A percentile compares a stretch with the other conserved stretches of the same genome.
These are phyloP conservation scores for Paxillus involutus DNA, from an alignment of 768 basidiomycete genomes.

Conservation along the genomic window DNA sequence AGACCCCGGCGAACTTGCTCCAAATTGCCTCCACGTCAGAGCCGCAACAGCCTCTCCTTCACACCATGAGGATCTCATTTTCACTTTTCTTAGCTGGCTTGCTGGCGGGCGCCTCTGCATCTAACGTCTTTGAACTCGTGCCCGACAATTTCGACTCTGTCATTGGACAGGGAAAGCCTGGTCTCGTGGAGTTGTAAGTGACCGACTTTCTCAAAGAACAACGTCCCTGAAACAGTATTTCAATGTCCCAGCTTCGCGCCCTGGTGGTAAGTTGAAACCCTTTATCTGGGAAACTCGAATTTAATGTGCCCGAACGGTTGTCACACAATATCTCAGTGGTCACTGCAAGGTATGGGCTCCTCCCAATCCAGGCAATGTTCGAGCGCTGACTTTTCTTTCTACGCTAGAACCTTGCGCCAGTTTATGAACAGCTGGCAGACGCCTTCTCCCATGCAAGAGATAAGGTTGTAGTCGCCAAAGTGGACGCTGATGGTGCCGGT, in stretches of 20 bases:
- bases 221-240: conserved; percentile 1
- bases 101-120: conserved; percentile 58
- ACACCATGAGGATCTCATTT: conserved; percentile 58
- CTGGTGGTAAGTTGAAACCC: conserved; percentile 70
- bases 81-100: conserved; percentile 57
- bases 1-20: too few relatives aligned
- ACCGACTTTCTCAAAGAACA: background rate
- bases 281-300: background rate
- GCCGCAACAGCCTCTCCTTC: conserved; percentile 7
- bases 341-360: conserved; percentile 75
- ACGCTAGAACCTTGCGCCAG: conserved; percentile 80
- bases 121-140: conserved; percentile 81
- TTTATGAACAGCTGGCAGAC: conserved; percentile 86
- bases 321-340: conserved; percentile 45
- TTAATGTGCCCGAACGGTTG: background rate
- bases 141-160: conserved; percentile 73
- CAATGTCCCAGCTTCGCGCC: conserved; percentile 65
- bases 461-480: conserved; percentile 86
- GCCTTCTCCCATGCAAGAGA: conserved; percentile 78
- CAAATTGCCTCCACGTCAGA: conserved; percentile 36
- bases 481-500: conserved; percentile 89
- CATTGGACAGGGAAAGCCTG: conserved; percentile 79
- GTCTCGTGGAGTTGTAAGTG: conserved; percentile 88
- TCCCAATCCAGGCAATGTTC: background rate
- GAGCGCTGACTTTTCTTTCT: background rate